phyloP scores from a whole-genome alignment of 352 stramenopile species.

The Globisporangium viniferum region DNA sequence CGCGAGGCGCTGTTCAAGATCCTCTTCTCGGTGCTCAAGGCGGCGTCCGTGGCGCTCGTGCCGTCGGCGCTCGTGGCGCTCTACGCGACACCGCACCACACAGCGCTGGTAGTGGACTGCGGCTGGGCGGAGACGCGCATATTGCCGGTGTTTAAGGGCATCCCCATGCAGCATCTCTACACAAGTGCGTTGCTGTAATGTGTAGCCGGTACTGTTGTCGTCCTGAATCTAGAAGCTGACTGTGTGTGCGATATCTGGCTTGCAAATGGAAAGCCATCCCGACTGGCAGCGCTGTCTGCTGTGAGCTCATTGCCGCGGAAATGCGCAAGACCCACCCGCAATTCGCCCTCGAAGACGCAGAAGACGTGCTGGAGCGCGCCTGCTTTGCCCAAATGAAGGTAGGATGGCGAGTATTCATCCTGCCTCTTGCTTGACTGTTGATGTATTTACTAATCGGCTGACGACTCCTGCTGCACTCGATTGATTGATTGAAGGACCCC shows the following conservation, averaged over 20 bases:
- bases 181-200: conserved; percentile 30
- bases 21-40: conserved; percentile 65
- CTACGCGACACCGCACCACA: conserved; percentile 73
- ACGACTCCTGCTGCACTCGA: neutral
- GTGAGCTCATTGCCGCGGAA: conserved; percentile 32
- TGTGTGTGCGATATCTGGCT: neutral
- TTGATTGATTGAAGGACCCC: conserved; percentile 22
- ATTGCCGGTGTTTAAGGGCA: conserved; percentile 80
- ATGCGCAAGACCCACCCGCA: conserved; percentile 15
- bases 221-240: neutral
- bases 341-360: conserved; percentile 27
- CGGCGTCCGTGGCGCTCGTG: conserved; percentile 60
- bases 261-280: conserved; percentile 30
- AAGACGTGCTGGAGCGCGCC: conserved; percentile 71
- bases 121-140: conserved; percentile 72
- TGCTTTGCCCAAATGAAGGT: conserved; percentile 72
- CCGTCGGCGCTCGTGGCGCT: conserved; percentile 59
- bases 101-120: conserved; percentile 76
- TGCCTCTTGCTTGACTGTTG: neutral
- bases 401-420: neutral
- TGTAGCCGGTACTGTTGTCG: neutral
- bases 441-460: neutral
- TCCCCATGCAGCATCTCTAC: conserved; percentile 69
- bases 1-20: conserved; percentile 60
- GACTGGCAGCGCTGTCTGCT: conserved; percentile 43